Base-by-base conservation (phyloP, 257 asterid genomes). In the Pogostemon cablin region DNA sequence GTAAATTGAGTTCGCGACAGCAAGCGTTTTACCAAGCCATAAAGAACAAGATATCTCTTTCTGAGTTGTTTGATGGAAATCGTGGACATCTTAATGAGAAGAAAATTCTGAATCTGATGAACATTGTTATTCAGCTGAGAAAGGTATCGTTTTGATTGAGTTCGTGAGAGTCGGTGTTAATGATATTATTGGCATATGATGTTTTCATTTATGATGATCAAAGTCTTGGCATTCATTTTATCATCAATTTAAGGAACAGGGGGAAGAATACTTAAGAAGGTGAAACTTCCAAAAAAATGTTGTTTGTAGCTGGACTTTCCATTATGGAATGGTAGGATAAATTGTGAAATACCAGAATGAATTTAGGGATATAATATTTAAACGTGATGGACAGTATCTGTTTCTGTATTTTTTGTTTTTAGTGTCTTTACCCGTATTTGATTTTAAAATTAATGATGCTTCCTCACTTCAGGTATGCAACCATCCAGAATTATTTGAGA, bases 401-500 rank as follows among this genome's bases (percentile, higher is more conserved):
- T 52, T 40, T 38, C 38, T 17, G 60, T 65, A 35, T 42, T 4
- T 48, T 58, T 32, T 8, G 35, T 56, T 49, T 80, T 57, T 69
- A 57, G 54, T 34, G 62, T 62, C 44, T 43, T 8, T 2, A 3
- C 9, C 17, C 12, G 62, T 34, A 17, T 56, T 46, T 40, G 12
- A 41, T 47, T 63, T 65, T 37, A 41, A 59, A 57, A 9, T 57
- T 61, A 60, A 64, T 54, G 64, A 17, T 25, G 6, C 67, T 69
- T 46, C 57, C 76, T 76, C 59, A 62, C 62, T 75, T 41, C 77
- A 93, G 98, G 99, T 95, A 37, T 95, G 99, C 86, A 95, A 95
- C 78, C 99, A 95, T 84, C 99, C 99, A 38, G 99, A 95, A 83
- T 62, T 95, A 55, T 95, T 95, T 82, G 99, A 95, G 87, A 91